Base-by-base conservation (phyloP, 2,329 filamentous ascomycete genomes). In the Aschersonia sp. region DNA sequence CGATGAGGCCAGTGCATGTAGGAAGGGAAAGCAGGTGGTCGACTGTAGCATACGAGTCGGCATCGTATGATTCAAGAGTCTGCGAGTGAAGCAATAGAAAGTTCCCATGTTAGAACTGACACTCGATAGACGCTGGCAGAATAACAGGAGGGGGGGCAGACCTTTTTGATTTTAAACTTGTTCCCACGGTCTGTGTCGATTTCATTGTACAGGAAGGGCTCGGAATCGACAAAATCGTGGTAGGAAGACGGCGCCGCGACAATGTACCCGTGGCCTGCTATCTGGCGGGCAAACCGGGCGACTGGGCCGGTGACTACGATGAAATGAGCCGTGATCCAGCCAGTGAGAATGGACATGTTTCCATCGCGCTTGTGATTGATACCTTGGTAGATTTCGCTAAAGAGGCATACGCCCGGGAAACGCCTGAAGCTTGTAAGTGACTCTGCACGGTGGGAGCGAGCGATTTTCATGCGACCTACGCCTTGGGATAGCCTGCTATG, bases 371-470 rank as follows among this genome's bases (percentile, higher is more conserved):
- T 22, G 35, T 43, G 42, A 29, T 7, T 7, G 30, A 8, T 64
- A 88, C 87, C 88, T 80, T 95, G 89, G 61, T 95, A 95, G 58
- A 95, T 95, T 67, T 95, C 89, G 56, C 83, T 89, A 62, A 94
- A 95, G 48, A 95, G 73, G 11, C 86, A 83, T 5, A 95, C 85
- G 22, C 85, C 88, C 0, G 88, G 88, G 58, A 94, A 95, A 45
- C 73, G 71, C 32, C 77, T 79, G 50, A 12, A 5, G 29, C 40
- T 12, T 9, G 10, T 41, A 9, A 22, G 3, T n/a, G 14, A 7
- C n/a, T 14, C 2, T 12, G 40, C 40, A 41, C 2, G 9, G 9
- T n/a, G 30, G 31, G 12, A 29, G 41, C 42, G 10, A 6, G 35
- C 5, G 22, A 14, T 10, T 22, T 8, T 2, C n/a, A 32, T 10